These are phyloP conservation scores for Backusella tarrabulga DNA, from an alignment of 192 early-diverging fungal species.

Conservation along the genomic window DNA sequence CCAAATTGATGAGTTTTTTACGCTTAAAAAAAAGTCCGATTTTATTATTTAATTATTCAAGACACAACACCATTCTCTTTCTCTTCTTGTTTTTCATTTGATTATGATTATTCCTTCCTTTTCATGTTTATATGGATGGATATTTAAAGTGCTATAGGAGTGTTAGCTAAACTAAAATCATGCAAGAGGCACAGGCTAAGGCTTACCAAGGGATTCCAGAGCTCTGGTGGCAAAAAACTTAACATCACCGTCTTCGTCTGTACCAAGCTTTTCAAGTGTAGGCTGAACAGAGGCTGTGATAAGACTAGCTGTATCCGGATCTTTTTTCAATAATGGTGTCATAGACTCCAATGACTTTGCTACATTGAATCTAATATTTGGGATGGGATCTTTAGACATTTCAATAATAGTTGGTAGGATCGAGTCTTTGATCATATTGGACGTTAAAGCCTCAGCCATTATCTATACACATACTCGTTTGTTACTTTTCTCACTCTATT, in stretches of 20 bases:
- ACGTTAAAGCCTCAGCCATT: slow-evolving; percentile 82
- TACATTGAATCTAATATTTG: slow-evolving; percentile 99
- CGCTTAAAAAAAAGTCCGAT: slow-evolving; percentile 1
- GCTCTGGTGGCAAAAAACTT: slow-evolving; percentile 89
- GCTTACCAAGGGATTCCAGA: slow-evolving; percentile 42
- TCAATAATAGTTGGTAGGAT: slow-evolving; percentile 86
- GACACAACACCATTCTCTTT: background rate
- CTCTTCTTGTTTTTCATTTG: background rate
- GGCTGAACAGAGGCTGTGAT: slow-evolving; percentile 76
- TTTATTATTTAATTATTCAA: background rate
- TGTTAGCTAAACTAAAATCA: background rate
- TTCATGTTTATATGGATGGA: slow-evolving; percentile 1
- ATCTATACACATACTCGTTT: slow-evolving; percentile 47
- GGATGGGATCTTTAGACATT: slow-evolving; percentile 91
- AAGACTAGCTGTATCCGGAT: slow-evolving; percentile 56
- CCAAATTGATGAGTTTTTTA: background rate
- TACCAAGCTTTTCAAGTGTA: slow-evolving; percentile 76
- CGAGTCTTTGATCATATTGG: slow-evolving; percentile 84
- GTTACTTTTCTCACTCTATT: background rate
- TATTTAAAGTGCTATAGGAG: background rate
- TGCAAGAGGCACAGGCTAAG: background rate
- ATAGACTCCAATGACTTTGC: slow-evolving; percentile 91
- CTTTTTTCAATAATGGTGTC: slow-evolving; percentile 72
- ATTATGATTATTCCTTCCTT: background rate
- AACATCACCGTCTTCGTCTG: slow-evolving; percentile 93